Conservation (phyloP, 257 asterid genomes). For the Solanum paucissectum region DNA sequence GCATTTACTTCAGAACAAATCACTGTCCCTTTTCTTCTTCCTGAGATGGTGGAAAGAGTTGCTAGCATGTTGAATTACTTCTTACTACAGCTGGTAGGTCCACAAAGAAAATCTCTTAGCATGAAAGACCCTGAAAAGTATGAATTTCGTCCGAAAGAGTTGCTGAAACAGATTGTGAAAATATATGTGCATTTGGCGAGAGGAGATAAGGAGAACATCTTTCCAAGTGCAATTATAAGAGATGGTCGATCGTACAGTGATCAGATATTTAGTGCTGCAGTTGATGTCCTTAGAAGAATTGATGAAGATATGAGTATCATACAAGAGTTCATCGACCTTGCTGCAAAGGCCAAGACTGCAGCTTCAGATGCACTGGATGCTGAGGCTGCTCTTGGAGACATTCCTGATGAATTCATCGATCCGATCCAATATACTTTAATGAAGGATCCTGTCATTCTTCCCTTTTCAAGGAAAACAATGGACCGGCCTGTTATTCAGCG, state of each 20-base stretch:
- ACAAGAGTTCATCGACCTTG: slow-evolving; percentile 74
- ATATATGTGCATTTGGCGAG: slow-evolving; percentile 76
- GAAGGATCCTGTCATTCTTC: slow-evolving; percentile 93
- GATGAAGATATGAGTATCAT: slow-evolving; percentile 64
- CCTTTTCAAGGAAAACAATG: slow-evolving; percentile 63
- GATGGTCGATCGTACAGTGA: slow-evolving; percentile 94
- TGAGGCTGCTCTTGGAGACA: slow-evolving; percentile 93
- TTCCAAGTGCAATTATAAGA: slow-evolving; percentile 72
- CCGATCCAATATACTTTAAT: slow-evolving; percentile 94
- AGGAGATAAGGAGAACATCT: slow-evolving; percentile 70
- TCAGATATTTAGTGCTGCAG: slow-evolving; percentile 87
- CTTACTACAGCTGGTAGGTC: slow-evolving; percentile 88
- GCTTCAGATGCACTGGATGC: slow-evolving; percentile 86
- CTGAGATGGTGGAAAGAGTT: slow-evolving; percentile 99
- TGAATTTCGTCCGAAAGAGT: slow-evolving; percentile 79
- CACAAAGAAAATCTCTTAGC: slow-evolving; percentile 87
- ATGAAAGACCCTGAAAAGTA: slow-evolving; percentile 94
- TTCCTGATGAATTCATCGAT: slow-evolving; percentile 96
- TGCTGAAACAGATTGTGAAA: slow-evolving; percentile 74
- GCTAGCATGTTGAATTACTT: slow-evolving; percentile 98
- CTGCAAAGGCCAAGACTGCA: slow-evolving; percentile 64
- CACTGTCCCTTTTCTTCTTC: slow-evolving; percentile 75
- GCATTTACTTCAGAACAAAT: slow-evolving; percentile 95
- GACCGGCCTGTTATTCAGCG: slow-evolving; percentile 91
- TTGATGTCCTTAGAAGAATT: slow-evolving; percentile 61